Percentiles rank a stretch among this genome's conserved stretches.
Evolutionary conservation across 176 grass and related monocot species (phyloP).

Genomic region (Carex pumila): DNA sequence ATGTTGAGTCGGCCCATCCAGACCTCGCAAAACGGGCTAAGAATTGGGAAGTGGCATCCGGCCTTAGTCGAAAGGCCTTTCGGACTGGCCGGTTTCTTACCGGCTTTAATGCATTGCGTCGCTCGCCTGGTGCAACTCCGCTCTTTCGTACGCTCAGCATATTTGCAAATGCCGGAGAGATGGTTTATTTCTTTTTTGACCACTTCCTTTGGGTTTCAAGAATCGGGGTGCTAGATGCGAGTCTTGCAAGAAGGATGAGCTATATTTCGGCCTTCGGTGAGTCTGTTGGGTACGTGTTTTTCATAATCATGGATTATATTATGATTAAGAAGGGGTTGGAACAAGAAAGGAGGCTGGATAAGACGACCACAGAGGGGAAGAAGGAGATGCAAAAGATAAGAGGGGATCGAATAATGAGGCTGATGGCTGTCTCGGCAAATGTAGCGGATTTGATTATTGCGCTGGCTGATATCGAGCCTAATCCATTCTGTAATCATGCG

Average conservation of each 20-base stretch:
- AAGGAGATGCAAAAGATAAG: slow-evolving; percentile 42
- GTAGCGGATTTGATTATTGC: slow-evolving; percentile 62
- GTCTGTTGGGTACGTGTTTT: slow-evolving; percentile 70
- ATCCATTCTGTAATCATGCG: slow-evolving; percentile 82
- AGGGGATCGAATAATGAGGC: slow-evolving; percentile 82
- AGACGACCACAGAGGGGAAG: neutral
- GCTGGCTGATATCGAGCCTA: slow-evolving; percentile 73
- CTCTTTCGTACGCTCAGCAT: slow-evolving; percentile 51
- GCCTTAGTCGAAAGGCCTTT: slow-evolving; percentile 95
- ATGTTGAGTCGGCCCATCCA: slow-evolving; percentile 37
- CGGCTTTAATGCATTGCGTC: slow-evolving; percentile 66
- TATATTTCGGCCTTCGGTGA: slow-evolving; percentile 84
- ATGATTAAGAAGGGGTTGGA: slow-evolving; percentile 65
- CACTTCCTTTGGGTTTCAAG: slow-evolving; percentile 88
- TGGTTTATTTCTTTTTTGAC: slow-evolving; percentile 99
- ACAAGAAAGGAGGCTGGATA: slow-evolving; percentile 37
- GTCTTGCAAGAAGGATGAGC: slow-evolving; percentile 43
- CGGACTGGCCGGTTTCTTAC: slow-evolving; percentile 75
- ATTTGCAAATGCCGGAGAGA: slow-evolving; percentile 93
- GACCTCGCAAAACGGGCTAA: slow-evolving; percentile 59
- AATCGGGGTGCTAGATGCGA: slow-evolving; percentile 44
- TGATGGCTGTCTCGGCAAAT: slow-evolving; percentile 81
- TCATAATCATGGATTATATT: slow-evolving; percentile 70
- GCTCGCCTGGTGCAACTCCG: slow-evolving; percentile 23
- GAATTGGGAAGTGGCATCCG: slow-evolving; percentile 84